A percentile compares a stretch with the other conserved stretches of the same genome.
Evolutionary conservation across 1,284 basidiomycete species (phyloP).

Genomic region (Abortiporus biennis): DNA sequence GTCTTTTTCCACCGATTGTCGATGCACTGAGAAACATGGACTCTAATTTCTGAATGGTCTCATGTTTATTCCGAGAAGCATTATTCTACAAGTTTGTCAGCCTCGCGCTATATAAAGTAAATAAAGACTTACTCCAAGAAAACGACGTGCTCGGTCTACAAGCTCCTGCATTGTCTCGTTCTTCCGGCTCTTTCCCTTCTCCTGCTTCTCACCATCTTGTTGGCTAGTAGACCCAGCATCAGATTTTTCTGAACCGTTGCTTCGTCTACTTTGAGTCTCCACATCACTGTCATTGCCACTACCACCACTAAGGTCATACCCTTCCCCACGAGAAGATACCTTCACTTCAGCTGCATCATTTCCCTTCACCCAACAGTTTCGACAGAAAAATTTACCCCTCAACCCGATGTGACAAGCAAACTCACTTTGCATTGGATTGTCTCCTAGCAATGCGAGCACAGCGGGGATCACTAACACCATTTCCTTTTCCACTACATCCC

Average conservation of each 20-base stretch:
- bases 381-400: constrained; percentile 32
- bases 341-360: background rate
- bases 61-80: background rate
- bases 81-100: constrained; percentile 3
- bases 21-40: background rate
- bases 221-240: too few species aligned
- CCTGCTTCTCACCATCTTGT: too few species aligned
- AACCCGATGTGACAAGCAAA: constrained; percentile 36
- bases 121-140: too few species aligned
- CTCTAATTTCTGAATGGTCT: constrained; percentile 1
- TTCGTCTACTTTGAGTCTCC: too few species aligned
- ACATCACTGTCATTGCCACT: too few species aligned
- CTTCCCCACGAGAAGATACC: too few species aligned
- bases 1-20: background rate
- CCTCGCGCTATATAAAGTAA: too few species aligned
- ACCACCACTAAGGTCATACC: too few species aligned
- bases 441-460: constrained; percentile 31
- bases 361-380: constrained; percentile 28
- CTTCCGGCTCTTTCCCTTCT: too few species aligned
- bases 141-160: too few species aligned
- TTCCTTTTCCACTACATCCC: constrained; percentile 24
- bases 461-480: constrained; percentile 27
- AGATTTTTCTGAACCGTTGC: too few species aligned
- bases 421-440: constrained; percentile 43
- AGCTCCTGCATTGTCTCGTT: too few species aligned